Evolutionary conservation across 1,284 basidiomycete genomes (phyloP).

Genomic region (Moniliella sp.): DNA sequence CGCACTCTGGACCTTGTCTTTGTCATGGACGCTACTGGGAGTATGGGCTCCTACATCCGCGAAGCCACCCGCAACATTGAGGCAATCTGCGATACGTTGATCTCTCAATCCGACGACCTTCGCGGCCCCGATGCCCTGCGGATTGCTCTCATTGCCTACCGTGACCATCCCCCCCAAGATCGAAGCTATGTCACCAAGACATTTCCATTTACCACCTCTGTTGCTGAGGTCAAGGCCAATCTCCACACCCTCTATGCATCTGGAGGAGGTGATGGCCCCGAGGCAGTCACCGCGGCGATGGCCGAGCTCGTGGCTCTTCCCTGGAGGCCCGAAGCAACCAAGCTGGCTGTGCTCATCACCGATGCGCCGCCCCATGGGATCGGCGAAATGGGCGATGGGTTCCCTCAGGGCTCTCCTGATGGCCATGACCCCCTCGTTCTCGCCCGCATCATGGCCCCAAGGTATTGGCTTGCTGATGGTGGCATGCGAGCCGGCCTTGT

Average conservation of each 20-base stretch:
- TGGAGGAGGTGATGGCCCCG: constrained; percentile 84
- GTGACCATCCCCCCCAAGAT: constrained; percentile 28
- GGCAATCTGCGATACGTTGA: constrained; percentile 81
- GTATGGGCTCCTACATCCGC: constrained; percentile 24
- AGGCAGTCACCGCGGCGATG: constrained; percentile 84
- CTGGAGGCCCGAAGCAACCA: constrained; percentile 74
- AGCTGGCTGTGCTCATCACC: constrained; percentile 61
- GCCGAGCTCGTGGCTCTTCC: constrained; percentile 48
- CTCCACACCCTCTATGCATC: constrained; percentile 68
- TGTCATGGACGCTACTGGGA: constrained; percentile 30
- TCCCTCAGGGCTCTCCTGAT: constrained; percentile 35
- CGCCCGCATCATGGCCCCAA: constrained; percentile 65
- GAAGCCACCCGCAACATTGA: constrained; percentile 88
- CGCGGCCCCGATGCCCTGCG: constrained; percentile 58
- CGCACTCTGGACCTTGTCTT: constrained; percentile 29
- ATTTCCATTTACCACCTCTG: constrained; percentile 62
- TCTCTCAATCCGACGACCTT: constrained; percentile 78
- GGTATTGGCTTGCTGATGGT: constrained; percentile 45
- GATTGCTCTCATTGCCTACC: constrained; percentile 44
- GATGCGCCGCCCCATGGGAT: constrained; percentile 81
- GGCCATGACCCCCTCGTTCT: constrained; percentile 65
- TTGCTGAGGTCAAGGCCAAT: constrained; percentile 62
- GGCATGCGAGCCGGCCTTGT: constrained; percentile 60
- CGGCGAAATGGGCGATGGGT: constrained; percentile 49
- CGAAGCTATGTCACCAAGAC: constrained; percentile 53